Evolutionary conservation across 371 early-diverging fungal species (phyloP), one percentile per base, ranked within the genome.

Genomic region (Mortierella sp.): DNA sequence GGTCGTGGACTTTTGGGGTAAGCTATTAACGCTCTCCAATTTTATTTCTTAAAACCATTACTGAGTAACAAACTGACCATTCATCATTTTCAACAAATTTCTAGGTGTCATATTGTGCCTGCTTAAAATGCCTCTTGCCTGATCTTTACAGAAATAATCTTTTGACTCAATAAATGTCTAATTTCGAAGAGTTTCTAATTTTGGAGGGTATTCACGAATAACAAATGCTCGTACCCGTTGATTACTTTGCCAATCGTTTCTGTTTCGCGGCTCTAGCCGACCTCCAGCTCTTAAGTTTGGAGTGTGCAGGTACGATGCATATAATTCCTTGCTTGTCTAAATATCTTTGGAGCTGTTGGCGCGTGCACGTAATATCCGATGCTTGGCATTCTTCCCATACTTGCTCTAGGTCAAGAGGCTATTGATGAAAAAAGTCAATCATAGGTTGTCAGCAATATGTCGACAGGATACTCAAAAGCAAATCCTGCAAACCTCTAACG

Each of bases 1-100:
- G 96, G 95, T 18, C 85, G 92, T 24, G 96, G 96, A 1, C 83
- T 93, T 14, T 80, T 95, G n/a, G 96, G 96, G 89, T 89, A 84
- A 85, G 60, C 24, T 2, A 24, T 11, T 18, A 10, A 24, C 24
- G 20, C n/a, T 22, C 10, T 28, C 55, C 11, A 24, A 4, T 30
- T 30, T 30, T 2, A 30, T 30, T 43, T 43, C 43, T 43, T 43
- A 2, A 43, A 1, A 14, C 9, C 16, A 10, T 43, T 43, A 2
- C 8, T 14, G 43, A 43, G 11, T 43, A 43, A 43, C 43, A 43
- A 14, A 43, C 43, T 43, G 16, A 43, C 1, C 30, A 30, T 30
- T 30, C 30, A 30, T 30, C 30, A 30, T 30, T 30, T 4, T 30
- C 30, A 30, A 30, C 30, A 4, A 30, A 30, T 4, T 30, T 39